phyloP scores from a whole-genome alignment of 257 asterid species.

The Coffea eugenioides region DNA sequence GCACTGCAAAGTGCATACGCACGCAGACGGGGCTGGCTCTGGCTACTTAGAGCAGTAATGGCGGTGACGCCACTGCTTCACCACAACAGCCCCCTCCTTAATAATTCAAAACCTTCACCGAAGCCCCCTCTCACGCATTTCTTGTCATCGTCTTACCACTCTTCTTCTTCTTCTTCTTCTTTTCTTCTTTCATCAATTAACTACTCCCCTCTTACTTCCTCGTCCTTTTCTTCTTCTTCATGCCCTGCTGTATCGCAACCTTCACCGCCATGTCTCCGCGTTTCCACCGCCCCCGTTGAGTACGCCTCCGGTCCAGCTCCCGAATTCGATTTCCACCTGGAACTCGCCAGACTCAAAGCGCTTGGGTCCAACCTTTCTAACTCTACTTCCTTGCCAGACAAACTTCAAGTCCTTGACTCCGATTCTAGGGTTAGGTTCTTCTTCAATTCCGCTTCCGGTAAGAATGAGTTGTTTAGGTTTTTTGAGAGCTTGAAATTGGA shows the following conservation, averaged over 20 bases:
- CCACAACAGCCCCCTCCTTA: slow-evolving; percentile 23
- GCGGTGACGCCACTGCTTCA: slow-evolving; percentile 34
- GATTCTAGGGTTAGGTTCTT: slow-evolving; percentile 66
- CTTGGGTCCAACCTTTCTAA: slow-evolving; percentile 40
- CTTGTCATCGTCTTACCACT: slow-evolving; percentile 5
- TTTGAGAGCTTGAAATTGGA: slow-evolving; percentile 49
- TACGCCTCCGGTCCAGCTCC: slow-evolving; percentile 61
- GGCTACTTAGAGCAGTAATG: background rate
- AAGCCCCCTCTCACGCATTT: too few relatives aligned
- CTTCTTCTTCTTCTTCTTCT: slow-evolving; percentile 21
- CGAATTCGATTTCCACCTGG: slow-evolving; percentile 55
- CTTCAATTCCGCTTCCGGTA: slow-evolving; percentile 28
- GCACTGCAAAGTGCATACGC: background rate
- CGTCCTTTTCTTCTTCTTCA: slow-evolving; percentile 9
- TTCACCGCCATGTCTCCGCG: slow-evolving; percentile 35
- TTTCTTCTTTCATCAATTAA: slow-evolving; percentile 5
- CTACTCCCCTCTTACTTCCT: slow-evolving; percentile 25
- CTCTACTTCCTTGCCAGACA: slow-evolving; percentile 49
- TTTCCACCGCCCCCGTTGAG: slow-evolving; percentile 77
- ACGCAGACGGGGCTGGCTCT: too few relatives aligned
- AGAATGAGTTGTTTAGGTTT: slow-evolving; percentile 38
- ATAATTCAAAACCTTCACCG: slow-evolving; percentile 29
- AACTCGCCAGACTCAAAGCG: slow-evolving; percentile 56
- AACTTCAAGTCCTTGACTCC: slow-evolving; percentile 39
- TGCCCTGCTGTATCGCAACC: slow-evolving; percentile 27